Base-by-base conservation (phyloP, 352 stramenopile species). In the Thalassiosira gravida region DNA sequence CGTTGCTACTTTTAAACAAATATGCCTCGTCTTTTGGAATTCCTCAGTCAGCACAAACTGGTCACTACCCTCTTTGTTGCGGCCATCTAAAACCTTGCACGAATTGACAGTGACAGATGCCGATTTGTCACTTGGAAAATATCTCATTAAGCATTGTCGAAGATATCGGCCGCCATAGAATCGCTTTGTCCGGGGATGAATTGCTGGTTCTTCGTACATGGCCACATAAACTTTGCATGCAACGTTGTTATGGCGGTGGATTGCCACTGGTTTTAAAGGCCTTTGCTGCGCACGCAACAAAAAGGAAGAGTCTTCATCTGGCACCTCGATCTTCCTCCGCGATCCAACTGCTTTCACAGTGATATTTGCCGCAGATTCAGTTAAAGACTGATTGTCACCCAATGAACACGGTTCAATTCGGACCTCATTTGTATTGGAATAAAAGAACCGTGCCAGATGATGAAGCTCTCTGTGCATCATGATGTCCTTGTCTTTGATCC, bases 261-360 rank as follows among this genome's bases (percentile, higher is more conserved):
- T 82, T 44, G 80, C 82, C 3, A 89, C 75, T 49, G 87, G 75
- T 57, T 89, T 90, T 1, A 94, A 58, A 24, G 74, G 61, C 27
- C 71, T 82, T 56, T 81, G 67, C 67, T 89, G 87, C 46, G 83
- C 85, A 52, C 86, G 63, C 13, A 92, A 55, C 11, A 94, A 72
- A 78, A 94, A 94, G 5, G 89, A 92, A 25, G 89, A 94, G 76
- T 94, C 89, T 71, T 94, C 89, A 61, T 94, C 87, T 14, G 89
- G 89, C 30, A 94, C 74, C 72, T 92, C 89, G 58, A 92, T 86
- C 22, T 83, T 85, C 32, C 87, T 77, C 44, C 85, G 42, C 9
- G 70, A 52, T 13, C 74, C 74, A 52, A 83, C 67, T 42, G 53
- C 61, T 68, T 86, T 82, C 24, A 86, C 63, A 6, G 62, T 79